Conservation (phyloP, 2,329 filamentous ascomycete species). For the Aspergillus sp. region DNA sequence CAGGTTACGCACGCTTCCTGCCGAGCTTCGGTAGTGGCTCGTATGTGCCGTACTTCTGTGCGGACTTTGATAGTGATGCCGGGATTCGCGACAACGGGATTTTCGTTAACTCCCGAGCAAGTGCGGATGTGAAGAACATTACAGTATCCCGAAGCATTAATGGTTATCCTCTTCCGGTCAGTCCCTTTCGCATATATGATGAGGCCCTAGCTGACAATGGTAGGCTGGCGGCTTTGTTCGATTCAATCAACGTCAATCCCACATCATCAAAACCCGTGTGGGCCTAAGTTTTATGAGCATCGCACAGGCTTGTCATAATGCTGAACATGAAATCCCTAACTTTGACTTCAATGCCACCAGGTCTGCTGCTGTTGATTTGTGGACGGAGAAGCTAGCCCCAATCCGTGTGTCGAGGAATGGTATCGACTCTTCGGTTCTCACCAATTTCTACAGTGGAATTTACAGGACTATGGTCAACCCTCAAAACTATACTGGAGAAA, state of each 20-base stretch:
- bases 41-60: slow-evolving; percentile 65
- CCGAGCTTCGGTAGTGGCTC: slow-evolving; percentile 65
- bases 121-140: slow-evolving; percentile 52
- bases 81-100: slow-evolving; percentile 60
- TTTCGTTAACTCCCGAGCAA: slow-evolving; percentile 62
- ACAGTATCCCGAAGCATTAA: slow-evolving; percentile 59
- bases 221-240: slow-evolving; percentile 64
- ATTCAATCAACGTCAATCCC: slow-evolving; percentile 52
- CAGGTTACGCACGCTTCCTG: slow-evolving; percentile 59
- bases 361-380: slow-evolving; percentile 54
- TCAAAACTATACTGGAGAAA: slow-evolving; percentile 72
- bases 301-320: slow-evolving; percentile 65
- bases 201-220: slow-evolving; percentile 1
- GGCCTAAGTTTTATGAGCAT: slow-evolving; percentile 69
- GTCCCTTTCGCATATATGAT: not conserved
- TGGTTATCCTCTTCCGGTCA: slow-evolving; percentile 51
- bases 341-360: slow-evolving; percentile 61
- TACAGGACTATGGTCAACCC: slow-evolving; percentile 70
- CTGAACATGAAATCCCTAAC: slow-evolving; percentile 64
- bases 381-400: slow-evolving; percentile 56
- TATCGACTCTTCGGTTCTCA: slow-evolving; percentile 36
- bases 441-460: slow-evolving; percentile 67
- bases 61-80: slow-evolving; percentile 60
- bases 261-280: slow-evolving; percentile 62
- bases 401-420: slow-evolving; percentile 36